phyloP scores from a whole-genome alignment of 1,139 yeast genomes.

The Pichia sp. region DNA sequence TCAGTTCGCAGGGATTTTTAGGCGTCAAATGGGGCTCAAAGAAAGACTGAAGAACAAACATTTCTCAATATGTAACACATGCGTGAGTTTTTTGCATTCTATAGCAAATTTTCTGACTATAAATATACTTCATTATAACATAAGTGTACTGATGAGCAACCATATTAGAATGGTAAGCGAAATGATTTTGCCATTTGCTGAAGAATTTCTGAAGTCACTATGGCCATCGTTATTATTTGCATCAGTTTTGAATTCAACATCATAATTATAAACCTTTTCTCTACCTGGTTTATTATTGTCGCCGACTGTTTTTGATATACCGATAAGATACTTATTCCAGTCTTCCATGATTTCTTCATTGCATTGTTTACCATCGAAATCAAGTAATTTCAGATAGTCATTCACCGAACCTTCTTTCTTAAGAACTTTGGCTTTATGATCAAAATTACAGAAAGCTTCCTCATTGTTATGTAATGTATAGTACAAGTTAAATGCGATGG shows the following conservation, averaged over 20 bases:
- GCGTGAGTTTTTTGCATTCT: not conserved
- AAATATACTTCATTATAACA: not conserved
- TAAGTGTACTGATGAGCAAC: not conserved
- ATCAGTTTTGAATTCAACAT: not conserved
- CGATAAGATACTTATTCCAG: conserved; percentile 23
- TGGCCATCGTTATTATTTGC: not conserved
- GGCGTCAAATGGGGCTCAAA: conserved; percentile 87
- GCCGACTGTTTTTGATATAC: conserved; percentile 16
- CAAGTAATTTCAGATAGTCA: conserved; percentile 22
- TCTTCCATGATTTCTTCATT: conserved; percentile 24
- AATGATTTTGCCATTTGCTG: not conserved
- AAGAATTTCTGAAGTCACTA: not conserved
- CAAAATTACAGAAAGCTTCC: conserved; percentile 36
- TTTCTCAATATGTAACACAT: not conserved
- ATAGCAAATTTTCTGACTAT: not conserved
- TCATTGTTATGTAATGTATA: conserved; percentile 36
- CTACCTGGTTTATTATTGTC: not conserved
- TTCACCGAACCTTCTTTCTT: conserved; percentile 28
- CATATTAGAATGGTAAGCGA: not conserved
- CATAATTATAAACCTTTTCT: conserved; percentile 8
- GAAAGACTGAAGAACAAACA: conserved; percentile 37
- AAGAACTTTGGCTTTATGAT: conserved; percentile 38
- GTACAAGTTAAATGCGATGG: conserved; percentile 48
- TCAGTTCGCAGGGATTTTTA: conserved; percentile 48
- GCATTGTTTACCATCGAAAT: conserved; percentile 24